Evolutionary conservation across 1,284 basidiomycete genomes (phyloP).

Genomic region (Vanrija sp.): DNA sequence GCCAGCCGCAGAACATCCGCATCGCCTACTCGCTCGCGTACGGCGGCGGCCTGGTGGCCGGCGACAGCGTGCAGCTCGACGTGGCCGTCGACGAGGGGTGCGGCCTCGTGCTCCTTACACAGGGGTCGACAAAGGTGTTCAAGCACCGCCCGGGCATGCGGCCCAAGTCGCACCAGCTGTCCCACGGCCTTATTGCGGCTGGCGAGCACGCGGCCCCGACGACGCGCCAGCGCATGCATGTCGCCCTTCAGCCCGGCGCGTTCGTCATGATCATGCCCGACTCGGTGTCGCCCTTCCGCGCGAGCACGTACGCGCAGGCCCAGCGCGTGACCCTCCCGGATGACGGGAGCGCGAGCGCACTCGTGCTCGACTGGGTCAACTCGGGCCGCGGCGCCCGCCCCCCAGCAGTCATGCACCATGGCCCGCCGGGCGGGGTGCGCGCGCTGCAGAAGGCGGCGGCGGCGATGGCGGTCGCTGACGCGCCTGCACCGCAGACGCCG

Average conservation of each 20-base stretch:
- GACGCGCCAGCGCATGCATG: slow-evolving; percentile 53
- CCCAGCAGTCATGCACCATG: not conserved
- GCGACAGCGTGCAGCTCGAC: slow-evolving; percentile 67
- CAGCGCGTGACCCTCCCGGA: slow-evolving; percentile 60
- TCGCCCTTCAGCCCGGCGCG: slow-evolving; percentile 55
- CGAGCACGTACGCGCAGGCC: slow-evolving; percentile 73
- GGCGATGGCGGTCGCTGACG: too few relatives aligned
- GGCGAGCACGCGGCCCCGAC: not conserved
- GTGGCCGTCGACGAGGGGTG: slow-evolving; percentile 58
- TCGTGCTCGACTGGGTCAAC: slow-evolving; percentile 86
- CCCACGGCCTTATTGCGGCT: not conserved
- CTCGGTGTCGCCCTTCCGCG: slow-evolving; percentile 83
- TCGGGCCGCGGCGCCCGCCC: slow-evolving; percentile 60
- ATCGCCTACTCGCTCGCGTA: slow-evolving; percentile 81
- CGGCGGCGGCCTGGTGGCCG: slow-evolving; percentile 88
- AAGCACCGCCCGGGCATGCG: slow-evolving; percentile 60
- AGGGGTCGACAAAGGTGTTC: slow-evolving; percentile 95
- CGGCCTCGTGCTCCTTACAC: slow-evolving; percentile 37
- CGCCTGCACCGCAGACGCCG: too few relatives aligned
- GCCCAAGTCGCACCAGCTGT: slow-evolving; percentile 23
- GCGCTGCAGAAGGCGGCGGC: too few relatives aligned
- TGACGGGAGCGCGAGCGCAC: slow-evolving; percentile 56
- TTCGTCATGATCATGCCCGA: slow-evolving; percentile 79
- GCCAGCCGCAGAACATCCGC: slow-evolving; percentile 53
- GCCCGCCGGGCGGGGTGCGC: too few relatives aligned